phyloP scores from a whole-genome alignment of 2,329 filamentous ascomycete species.

The Drechslerella coelobrocha region DNA sequence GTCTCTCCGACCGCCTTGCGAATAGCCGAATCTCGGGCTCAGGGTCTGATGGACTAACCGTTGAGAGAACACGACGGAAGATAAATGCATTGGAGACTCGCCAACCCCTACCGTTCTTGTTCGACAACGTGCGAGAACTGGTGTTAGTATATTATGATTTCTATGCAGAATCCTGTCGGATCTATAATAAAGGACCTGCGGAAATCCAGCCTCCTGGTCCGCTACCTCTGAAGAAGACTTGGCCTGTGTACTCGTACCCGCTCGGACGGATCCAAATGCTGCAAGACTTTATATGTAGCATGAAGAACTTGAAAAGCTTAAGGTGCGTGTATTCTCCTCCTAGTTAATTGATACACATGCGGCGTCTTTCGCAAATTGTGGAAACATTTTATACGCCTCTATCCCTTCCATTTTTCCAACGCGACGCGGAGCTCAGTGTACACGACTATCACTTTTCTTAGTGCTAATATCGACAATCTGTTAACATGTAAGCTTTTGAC shows the following conservation, averaged over 20 bases:
- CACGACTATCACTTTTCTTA: no score
- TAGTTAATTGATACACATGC: no score
- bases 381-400: no score
- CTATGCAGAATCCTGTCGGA: not conserved
- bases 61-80: not conserved
- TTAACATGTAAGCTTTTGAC: no score
- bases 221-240: not conserved
- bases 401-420: no score
- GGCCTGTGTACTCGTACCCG: not conserved
- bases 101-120: not conserved
- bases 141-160: not conserved
- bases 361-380: no score
- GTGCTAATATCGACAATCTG: no score
- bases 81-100: not conserved
- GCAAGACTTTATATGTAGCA: slow-evolving; percentile 16
- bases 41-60: no score
- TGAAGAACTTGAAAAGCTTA: slow-evolving; percentile 14
- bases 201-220: not conserved
- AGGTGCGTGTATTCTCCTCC: not conserved
- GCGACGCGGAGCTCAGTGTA: no score
- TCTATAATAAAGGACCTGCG: not conserved
- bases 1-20: no score
- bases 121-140: slow-evolving; percentile 8
- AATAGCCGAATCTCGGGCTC: no score
- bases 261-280: not conserved